A percentile compares a stretch with the other conserved stretches of the same genome.
Conservation (phyloP, 2,329 filamentous ascomycete species). For the Diaporthe sp. region DNA sequence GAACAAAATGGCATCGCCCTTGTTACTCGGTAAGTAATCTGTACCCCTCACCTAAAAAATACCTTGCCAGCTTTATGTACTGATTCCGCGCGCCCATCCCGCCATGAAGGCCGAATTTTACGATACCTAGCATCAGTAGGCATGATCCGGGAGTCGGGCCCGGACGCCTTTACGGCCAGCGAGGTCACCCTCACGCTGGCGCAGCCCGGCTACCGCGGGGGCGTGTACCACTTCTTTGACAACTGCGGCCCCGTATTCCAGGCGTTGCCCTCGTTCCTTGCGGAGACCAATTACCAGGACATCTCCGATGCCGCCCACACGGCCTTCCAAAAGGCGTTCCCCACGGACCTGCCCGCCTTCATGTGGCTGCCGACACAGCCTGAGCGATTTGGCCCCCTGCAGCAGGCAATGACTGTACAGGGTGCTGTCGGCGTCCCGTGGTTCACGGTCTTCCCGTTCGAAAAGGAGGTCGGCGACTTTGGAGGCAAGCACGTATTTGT, state of each 20-base stretch:
- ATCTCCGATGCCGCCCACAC: conserved; percentile 42
- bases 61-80: neutral
- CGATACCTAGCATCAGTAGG: conserved; percentile 16
- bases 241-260: conserved; percentile 42
- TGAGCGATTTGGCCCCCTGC: conserved; percentile 43
- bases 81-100: neutral
- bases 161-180: conserved; percentile 37
- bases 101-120: conserved; percentile 3
- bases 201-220: conserved; percentile 40
- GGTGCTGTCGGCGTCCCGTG: conserved; percentile 43
- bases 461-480: conserved; percentile 33
- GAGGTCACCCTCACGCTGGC: conserved; percentile 35
- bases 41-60: no score
- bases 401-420: conserved; percentile 47
- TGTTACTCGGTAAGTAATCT: neutral
- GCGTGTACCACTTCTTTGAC: conserved; percentile 44
- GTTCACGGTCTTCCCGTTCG: conserved; percentile 46
- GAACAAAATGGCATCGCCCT: conserved; percentile 11
- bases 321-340: conserved; percentile 47
- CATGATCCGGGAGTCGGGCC: conserved; percentile 35
- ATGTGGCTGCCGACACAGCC: conserved; percentile 45
- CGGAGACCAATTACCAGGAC: conserved; percentile 45
- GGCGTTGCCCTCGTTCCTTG: conserved; percentile 44
- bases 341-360: conserved; percentile 46
- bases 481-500: conserved; percentile 7